phyloP scores from a whole-genome alignment of 768 basidiomycete genomes.

The Asterophora parasitica region DNA sequence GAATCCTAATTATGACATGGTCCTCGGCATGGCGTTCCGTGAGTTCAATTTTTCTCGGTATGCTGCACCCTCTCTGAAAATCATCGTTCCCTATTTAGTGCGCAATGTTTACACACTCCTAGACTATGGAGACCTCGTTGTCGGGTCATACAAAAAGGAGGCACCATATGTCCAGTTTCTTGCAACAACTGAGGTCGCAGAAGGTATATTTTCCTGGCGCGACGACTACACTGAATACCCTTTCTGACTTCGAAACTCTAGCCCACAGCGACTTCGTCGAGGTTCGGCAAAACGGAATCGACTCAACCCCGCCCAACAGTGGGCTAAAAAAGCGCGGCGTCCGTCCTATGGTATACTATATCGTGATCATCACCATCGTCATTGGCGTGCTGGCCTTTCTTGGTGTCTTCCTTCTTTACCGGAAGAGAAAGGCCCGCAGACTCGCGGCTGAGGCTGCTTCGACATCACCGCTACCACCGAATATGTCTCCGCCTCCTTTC shows the following conservation, averaged over 20 bases:
- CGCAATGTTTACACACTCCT: slow-evolving; percentile 62
- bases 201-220: slow-evolving; percentile 25
- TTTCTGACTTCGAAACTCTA: slow-evolving; percentile 6
- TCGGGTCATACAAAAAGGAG: slow-evolving; percentile 32
- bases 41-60: slow-evolving; percentile 20
- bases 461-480: not conserved
- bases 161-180: slow-evolving; percentile 62
- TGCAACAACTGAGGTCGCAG: slow-evolving; percentile 44
- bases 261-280: slow-evolving; percentile 35
- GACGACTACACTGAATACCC: not conserved
- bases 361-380: slow-evolving; percentile 14
- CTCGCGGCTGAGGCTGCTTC: not conserved
- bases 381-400: slow-evolving; percentile 9
- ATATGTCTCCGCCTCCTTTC: not conserved
- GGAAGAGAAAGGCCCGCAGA: not conserved
- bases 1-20: slow-evolving; percentile 50
- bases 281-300: slow-evolving; percentile 27
- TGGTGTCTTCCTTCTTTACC: slow-evolving; percentile 13
- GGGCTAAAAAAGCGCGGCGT: not conserved
- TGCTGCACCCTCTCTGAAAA: not conserved
- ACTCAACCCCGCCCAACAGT: slow-evolving; percentile 21
- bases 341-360: slow-evolving; percentile 16
- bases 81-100: slow-evolving; percentile 35
- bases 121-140: slow-evolving; percentile 60
- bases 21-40: slow-evolving; percentile 74